These are phyloP conservation scores for Coleophoma eucalyptorum DNA, from an alignment of 2,329 filamentous ascomycete species.

Conservation along the genomic window DNA sequence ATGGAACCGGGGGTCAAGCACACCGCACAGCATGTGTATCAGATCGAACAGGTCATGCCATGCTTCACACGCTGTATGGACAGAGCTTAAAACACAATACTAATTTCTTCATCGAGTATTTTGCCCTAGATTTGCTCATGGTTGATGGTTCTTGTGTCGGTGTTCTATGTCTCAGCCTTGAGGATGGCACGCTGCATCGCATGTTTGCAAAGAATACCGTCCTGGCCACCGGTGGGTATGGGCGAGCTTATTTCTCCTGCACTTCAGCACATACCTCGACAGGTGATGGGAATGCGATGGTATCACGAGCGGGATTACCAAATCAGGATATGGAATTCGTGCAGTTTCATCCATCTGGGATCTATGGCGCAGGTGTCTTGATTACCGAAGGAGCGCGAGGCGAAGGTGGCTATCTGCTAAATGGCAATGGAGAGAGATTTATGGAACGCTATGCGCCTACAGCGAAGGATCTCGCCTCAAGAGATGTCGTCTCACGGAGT, in stretches of 20 bases:
- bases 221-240: slow-evolving; percentile 44
- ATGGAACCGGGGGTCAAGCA: slow-evolving; percentile 43
- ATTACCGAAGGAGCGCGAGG: slow-evolving; percentile 46
- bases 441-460: slow-evolving; percentile 49
- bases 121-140: slow-evolving; percentile 45
- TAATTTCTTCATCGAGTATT: slow-evolving; percentile 47
- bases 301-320: slow-evolving; percentile 40
- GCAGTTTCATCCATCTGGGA: slow-evolving; percentile 46
- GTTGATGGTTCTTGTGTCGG: slow-evolving; percentile 41
- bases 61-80: slow-evolving; percentile 46
- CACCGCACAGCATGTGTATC: slow-evolving; percentile 41
- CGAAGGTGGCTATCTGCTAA: slow-evolving; percentile 46
- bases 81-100: slow-evolving; percentile 42
- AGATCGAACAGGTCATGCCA: slow-evolving; percentile 44
- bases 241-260: slow-evolving; percentile 45
- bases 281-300: slow-evolving; percentile 47
- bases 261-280: slow-evolving; percentile 45
- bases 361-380: slow-evolving; percentile 44
- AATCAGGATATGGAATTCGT: slow-evolving; percentile 48
- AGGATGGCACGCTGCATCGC: slow-evolving; percentile 43
- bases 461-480: slow-evolving; percentile 43
- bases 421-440: slow-evolving; percentile 42
- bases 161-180: slow-evolving; percentile 41
- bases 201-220: slow-evolving; percentile 44
- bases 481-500: slow-evolving; percentile 41